phyloP scores from a whole-genome alignment of 2,329 filamentous ascomycete species.

The Alternaria longipes region DNA sequence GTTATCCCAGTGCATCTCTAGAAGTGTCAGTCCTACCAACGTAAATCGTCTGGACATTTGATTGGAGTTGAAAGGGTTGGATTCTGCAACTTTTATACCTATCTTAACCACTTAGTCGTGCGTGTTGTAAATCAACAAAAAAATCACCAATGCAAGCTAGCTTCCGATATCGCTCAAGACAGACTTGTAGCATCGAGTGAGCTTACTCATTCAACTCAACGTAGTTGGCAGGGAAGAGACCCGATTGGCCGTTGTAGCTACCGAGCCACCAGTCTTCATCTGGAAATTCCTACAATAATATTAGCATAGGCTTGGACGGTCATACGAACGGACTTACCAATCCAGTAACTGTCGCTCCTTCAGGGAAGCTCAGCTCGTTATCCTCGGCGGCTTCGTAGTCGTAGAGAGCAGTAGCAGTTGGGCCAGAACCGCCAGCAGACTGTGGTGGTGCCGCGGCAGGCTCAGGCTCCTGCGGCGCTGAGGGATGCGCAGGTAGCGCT shows the following conservation, averaged over 20 bases:
- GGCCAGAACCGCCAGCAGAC: slow-evolving; percentile 58
- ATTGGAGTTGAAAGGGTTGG: slow-evolving; percentile 4
- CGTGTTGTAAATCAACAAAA: slow-evolving; percentile 6
- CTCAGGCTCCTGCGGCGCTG: slow-evolving; percentile 49
- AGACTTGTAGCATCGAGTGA: neutral
- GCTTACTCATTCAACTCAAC: slow-evolving; percentile 50
- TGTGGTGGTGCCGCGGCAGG: slow-evolving; percentile 44
- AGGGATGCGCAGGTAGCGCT: slow-evolving; percentile 54
- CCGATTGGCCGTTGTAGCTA: slow-evolving; percentile 78
- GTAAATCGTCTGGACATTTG: neutral
- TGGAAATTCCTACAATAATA: slow-evolving; percentile 77
- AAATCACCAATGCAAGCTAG: slow-evolving; percentile 4
- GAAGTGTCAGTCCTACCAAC: neutral
- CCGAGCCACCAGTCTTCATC: slow-evolving; percentile 99
- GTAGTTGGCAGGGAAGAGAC: slow-evolving; percentile 75
- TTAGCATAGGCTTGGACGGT: slow-evolving; percentile 22
- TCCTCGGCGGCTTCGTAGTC: slow-evolving; percentile 98
- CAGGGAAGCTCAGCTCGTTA: slow-evolving; percentile 86
- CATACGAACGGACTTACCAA: slow-evolving; percentile 65
- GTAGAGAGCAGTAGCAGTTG: slow-evolving; percentile 85
- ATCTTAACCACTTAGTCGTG: slow-evolving; percentile 1
- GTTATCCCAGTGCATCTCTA: neutral
- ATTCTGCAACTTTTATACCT: slow-evolving; percentile 7
- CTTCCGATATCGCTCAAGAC: slow-evolving; percentile 1
- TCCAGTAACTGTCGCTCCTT: slow-evolving; percentile 81